Evolutionary conservation across 495 filamentous ascomycete species (phyloP).

Genomic region (Penicillium lividum): DNA sequence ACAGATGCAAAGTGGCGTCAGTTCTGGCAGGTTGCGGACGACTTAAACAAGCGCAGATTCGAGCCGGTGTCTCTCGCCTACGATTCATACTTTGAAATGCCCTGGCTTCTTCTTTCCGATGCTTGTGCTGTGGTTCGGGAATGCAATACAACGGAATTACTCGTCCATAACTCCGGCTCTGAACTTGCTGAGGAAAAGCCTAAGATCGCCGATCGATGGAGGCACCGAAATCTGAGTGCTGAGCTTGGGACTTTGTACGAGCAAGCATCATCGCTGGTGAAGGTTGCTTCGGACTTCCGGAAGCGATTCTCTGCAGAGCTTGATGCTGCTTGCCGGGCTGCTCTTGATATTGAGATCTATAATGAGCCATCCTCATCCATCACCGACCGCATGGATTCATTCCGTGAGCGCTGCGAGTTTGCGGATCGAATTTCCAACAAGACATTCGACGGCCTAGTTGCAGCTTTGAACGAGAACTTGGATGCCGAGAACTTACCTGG

Average conservation of each 20-base stretch:
- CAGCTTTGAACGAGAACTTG: conserved; percentile 40
- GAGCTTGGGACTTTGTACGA: conserved; percentile 42
- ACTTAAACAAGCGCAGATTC: conserved; percentile 81
- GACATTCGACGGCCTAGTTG: conserved; percentile 50
- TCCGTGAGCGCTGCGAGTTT: conserved; percentile 73
- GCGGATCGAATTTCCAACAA: conserved; percentile 73
- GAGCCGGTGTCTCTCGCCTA: conserved; percentile 75
- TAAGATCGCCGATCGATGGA: conserved; percentile 46
- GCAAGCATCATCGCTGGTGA: conserved; percentile 51
- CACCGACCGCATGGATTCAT: conserved; percentile 64
- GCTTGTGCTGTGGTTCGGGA: conserved; percentile 73
- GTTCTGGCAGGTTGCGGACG: conserved; percentile 80
- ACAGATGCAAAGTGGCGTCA: conserved; percentile 84
- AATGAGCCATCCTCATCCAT: conserved; percentile 65
- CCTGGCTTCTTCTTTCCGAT: conserved; percentile 82
- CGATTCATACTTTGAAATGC: conserved; percentile 67
- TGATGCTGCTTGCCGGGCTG: conserved; percentile 57
- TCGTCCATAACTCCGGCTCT: conserved; percentile 48
- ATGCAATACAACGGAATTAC: conserved; percentile 73
- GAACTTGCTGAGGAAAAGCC: conserved; percentile 35
- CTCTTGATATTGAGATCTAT: conserved; percentile 68
- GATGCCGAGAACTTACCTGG: conserved; percentile 49
- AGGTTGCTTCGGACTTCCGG: conserved; percentile 59
- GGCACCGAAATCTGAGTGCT: conserved; percentile 40
- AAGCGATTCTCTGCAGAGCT: conserved; percentile 62